Base-by-base conservation (phyloP, 768 basidiomycete species). In the Obba rivulosa region DNA sequence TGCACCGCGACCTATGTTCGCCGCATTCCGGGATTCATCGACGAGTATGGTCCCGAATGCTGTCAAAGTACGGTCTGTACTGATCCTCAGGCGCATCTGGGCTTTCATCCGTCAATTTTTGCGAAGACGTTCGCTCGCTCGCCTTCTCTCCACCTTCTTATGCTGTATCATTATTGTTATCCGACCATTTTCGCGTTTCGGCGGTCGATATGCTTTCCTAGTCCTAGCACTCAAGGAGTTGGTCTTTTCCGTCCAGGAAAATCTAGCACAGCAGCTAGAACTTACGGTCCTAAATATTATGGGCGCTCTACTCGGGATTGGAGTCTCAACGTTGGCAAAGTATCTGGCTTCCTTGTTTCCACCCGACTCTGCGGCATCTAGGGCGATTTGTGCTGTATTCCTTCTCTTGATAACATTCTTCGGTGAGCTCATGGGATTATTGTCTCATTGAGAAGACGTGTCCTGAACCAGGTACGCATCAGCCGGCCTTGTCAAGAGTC, bases 211-310 rank as follows among this genome's bases (percentile, higher is more conserved):
- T 22, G 73, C 71, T 16, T 76, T 71, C 56, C 62, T 75, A 5
- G 60, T 57, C 1, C 55, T 65, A 2, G 54, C 61, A 13, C 52
- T 77, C 34, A 74, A 76, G 45, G 77, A 77, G 46, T 66, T 75
- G 8, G 67, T 74, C 43, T 77, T 78, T 53, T 68, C 69, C 18
- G 68, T 71, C 2, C 72, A 78, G 52, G 69, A 72, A 35, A 72
- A 63, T 53, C 62, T 78, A 10, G 70, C 75, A 0, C 73, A 77
- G 53, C 74, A 77, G 56, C 53, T 77, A 3, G 76, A 76, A 56
- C 62, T 63, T 1, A 71, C 70, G 1, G 51, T 76, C 16, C 63
- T 77, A 22, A 72, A 75, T 46, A 62, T 73, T 43, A 58, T 66
- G 1, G 76, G 76, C 2, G 74, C 69, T 9, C 45, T 75, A 2